These are phyloP conservation scores for Spergularia bocconei DNA, from an alignment of 148 eudicot species.

Conservation along the genomic window DNA sequence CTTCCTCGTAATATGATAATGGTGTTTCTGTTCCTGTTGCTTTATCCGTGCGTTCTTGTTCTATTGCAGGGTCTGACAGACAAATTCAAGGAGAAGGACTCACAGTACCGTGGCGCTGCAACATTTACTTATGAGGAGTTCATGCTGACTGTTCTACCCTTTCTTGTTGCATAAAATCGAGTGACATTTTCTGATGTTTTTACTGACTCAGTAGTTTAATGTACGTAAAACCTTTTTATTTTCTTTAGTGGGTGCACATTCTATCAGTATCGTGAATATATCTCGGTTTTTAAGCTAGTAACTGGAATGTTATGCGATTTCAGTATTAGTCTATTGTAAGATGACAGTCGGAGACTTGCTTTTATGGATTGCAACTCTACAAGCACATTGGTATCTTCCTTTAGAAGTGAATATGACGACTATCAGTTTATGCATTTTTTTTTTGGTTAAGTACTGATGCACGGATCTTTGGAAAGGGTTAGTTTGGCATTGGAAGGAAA, in stretches of 20 bases:
- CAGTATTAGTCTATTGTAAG: background rate
- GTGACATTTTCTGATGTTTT: background rate
- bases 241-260: background rate
- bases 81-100: slow-evolving; percentile 88
- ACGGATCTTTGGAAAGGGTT: too few relatives aligned
- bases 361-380: background rate
- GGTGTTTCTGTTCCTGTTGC: background rate
- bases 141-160: slow-evolving; percentile 84
- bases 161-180: slow-evolving; percentile 52
- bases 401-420: too few relatives aligned
- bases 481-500: background rate
- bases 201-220: background rate
- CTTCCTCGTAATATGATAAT: background rate
- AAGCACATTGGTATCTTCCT: too few relatives aligned
- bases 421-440: background rate
- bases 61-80: slow-evolving; percentile 83
- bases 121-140: slow-evolving; percentile 85
- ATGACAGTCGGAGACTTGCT: background rate
- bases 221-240: background rate
- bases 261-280: slow-evolving; percentile 1
- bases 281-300: background rate
- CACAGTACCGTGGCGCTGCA: slow-evolving; percentile 63
- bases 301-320: background rate
- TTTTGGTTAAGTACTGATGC: too few relatives aligned
- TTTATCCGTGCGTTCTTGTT: background rate